Evolutionary conservation across 768 basidiomycete species (phyloP).

Genomic region (Mycena latifolia): DNA sequence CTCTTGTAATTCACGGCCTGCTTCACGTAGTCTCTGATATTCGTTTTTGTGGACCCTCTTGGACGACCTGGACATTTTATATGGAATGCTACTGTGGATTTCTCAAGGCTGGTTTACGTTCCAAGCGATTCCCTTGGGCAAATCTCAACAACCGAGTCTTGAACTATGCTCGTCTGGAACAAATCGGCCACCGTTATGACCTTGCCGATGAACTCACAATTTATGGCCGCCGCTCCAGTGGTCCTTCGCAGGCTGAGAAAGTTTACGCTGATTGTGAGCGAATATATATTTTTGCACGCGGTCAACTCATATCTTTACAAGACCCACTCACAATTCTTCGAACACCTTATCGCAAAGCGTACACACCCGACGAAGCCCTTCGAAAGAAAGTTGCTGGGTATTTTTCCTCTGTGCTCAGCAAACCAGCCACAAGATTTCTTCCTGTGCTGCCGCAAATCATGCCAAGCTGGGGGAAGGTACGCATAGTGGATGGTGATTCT

Average conservation of each 20-base stretch:
- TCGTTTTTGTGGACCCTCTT: conserved; percentile 45
- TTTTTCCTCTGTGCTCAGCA: no score
- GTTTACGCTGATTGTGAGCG: no score
- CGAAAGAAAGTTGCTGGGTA: no score
- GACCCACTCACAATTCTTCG: no score
- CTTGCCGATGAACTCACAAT: no score
- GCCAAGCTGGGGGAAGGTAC: conserved; percentile 40
- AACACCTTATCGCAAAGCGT: no score
- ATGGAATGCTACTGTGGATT: conserved; percentile 47
- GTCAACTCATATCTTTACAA: no score
- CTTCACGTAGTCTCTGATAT: conserved; percentile 50
- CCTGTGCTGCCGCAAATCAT: conserved; percentile 14
- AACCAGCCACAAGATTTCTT: no score
- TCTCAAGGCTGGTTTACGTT: conserved; percentile 40
- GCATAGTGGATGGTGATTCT: conserved; percentile 43
- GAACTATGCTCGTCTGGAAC: conserved; percentile 42
- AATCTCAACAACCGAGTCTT: conserved; percentile 41
- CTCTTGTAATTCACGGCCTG: conserved; percentile 18
- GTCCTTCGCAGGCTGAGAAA: no score
- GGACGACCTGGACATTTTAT: conserved; percentile 47
- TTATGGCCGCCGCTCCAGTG: neutral
- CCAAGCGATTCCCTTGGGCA: no score
- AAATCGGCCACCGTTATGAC: conserved; percentile 42
- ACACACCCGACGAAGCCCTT: no score
- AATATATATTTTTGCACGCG: no score